A percentile compares a stretch with the other conserved stretches of the same genome.
These are phyloP conservation scores for Entamoeba invadens DNA, from an alignment of 208 protist genomes.

Conservation along the genomic window DNA sequence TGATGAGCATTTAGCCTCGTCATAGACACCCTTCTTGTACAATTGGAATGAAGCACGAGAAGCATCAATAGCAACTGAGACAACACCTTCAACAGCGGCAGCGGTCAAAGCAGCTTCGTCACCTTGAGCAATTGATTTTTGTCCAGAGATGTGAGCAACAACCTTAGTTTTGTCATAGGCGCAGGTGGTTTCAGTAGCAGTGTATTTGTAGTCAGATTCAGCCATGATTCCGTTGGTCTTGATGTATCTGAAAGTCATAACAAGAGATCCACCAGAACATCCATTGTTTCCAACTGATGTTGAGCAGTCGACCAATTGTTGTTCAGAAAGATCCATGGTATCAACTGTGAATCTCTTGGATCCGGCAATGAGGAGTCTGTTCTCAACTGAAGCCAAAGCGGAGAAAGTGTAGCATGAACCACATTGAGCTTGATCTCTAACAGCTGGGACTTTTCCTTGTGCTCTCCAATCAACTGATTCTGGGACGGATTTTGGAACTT, in stretches of 20 bases:
- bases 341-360: background rate
- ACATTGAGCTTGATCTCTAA: constrained; percentile 4
- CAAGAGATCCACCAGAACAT: background rate
- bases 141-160: background rate
- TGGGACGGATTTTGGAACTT: background rate
- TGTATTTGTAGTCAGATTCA: background rate
- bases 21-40: background rate
- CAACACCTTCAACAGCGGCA: background rate
- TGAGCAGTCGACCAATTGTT: background rate
- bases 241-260: background rate
- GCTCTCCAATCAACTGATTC: background rate
- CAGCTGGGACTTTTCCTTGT: background rate
- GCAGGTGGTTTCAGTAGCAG: background rate
- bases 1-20: background rate
- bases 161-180: background rate
- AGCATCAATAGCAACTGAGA: background rate
- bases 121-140: background rate
- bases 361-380: background rate
- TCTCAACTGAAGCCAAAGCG: background rate
- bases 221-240: background rate
- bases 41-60: background rate
- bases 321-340: background rate
- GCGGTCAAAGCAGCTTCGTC: background rate
- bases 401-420: constrained; percentile 1
- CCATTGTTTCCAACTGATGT: background rate